Base-by-base conservation (phyloP, 768 basidiomycete species). In the Auricularia cornea region DNA sequence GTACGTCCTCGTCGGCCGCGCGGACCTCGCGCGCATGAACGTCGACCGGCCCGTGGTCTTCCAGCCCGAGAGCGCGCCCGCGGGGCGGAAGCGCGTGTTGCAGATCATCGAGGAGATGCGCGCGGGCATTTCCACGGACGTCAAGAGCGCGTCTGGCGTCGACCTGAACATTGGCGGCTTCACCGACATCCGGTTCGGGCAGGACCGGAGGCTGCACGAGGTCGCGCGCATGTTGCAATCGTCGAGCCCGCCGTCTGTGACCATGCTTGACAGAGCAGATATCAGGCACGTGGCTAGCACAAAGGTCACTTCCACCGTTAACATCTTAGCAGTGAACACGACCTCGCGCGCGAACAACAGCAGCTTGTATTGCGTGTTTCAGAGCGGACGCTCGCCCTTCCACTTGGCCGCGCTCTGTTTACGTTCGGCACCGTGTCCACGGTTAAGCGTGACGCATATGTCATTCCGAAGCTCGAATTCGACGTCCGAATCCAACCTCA, bases 161-260 rank as follows among this genome's bases (percentile, higher is more conserved):
- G 90, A 92, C 62, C 74, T 92, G 3, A 84, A 85, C 59, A 73
- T 86, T 40, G 83, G 87, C 57, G 86, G 89, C 59, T 89, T 90
- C 74, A 84, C 90, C 0, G 85, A 85, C 60, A 89, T 94, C 59
- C 85, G 96, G 3, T 98, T 98, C 70, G 90, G 90, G 6, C 86
- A 91, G 66, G 97, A 99, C 75, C 83, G 89, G 23, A 82, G 96
- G 40, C 72, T 99, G 33, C 90, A 94, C 54, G 97, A 99, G 71
- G 94, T 96, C 3, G 88, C 89, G 14, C 83, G 93, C 1, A 90
- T 98, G 84, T 74, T 99, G 20, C 92, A 90, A 66, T 96, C 92
- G 0, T 90, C 90, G 1, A 77, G 76, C 2, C 74, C 90, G 20
- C 81, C 89, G 0, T 81, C 84, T 2, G 81, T 96, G 56, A 83